Evolutionary conservation across 768 basidiomycete species (phyloP), one percentile per base, ranked within the genome.

Genomic region (Boletus subcaerulescens): DNA sequence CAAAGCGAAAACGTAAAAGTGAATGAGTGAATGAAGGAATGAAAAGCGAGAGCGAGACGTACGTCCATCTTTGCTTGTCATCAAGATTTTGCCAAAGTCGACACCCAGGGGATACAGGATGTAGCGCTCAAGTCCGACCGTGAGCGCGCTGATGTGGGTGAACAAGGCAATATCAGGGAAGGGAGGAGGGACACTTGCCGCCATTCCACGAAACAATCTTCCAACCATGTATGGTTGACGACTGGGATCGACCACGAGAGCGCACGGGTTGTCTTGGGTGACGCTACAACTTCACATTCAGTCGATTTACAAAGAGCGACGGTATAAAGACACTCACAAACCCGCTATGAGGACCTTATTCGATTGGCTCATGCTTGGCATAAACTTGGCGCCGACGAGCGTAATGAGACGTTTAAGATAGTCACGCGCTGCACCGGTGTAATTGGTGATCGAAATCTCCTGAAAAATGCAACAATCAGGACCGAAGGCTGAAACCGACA

Each of bases 151-250:
- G 10, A 18, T 36, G 3, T 5, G 18, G 17, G 31, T 66, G 22
- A 64, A 45, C 11, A 32, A 3, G 18, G 45, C 9, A 3, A 43
- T 14, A 40, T 1, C 8, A 7, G 38, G 7, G n/a, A 10, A 40
- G 10, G 0, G n/a, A 35, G 9, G 11, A 26, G 6, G 35, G 14
- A n/a, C 2, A 33, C 56, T 44, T 40, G 66, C 45, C 80, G 79
- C 93, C 94, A 97, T 48, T 84, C 78, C 20, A 84, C 71, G 64
- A 94, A 89, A 66, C 91, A 95, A 57, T 94, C 91, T 65, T 97
- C 94, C 4, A 97, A 77, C 92, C 93, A 97, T 0, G 80, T 78
- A 61, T 98, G 94, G 61, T 93, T 96, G 12, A 95, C 87, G 53
- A 94, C 77, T 0, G 92, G 87, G 57, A 95, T 88, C 0, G 81